phyloP scores from a whole-genome alignment of 2,329 filamentous ascomycete genomes.

The Pseudocercospora vitis region DNA sequence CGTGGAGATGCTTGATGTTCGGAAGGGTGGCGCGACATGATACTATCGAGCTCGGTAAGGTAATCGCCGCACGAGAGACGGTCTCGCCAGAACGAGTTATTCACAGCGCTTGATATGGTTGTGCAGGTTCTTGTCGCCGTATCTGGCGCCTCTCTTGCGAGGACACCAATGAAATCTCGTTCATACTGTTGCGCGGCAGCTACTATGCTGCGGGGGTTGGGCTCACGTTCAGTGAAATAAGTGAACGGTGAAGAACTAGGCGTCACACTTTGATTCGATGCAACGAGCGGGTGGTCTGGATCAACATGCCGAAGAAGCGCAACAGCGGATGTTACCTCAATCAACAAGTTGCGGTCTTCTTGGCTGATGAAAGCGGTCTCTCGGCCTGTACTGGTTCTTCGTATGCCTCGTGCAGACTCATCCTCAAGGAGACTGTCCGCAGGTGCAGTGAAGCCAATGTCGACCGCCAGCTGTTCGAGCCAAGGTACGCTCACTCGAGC shows the following conservation, averaged over 20 bases:
- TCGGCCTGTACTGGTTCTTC: neutral
- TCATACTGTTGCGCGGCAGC: neutral
- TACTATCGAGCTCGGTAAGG: neutral
- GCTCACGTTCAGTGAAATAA: neutral
- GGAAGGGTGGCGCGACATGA: neutral
- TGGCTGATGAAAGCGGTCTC: neutral
- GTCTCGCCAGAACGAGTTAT: neutral
- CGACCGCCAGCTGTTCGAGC: slow-evolving; percentile 27
- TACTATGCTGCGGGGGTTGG: neutral
- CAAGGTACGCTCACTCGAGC: slow-evolving; percentile 31
- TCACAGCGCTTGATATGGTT: neutral
- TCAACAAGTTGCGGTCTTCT: neutral
- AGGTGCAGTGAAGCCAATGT: slow-evolving; percentile 23
- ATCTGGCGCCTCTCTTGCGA: neutral
- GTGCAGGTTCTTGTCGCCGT: neutral
- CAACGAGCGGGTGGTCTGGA: neutral
- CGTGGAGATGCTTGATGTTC: neutral
- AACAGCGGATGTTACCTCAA: neutral
- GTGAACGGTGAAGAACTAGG: neutral
- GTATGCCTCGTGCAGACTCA: neutral
- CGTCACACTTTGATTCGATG: neutral
- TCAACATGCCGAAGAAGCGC: neutral
- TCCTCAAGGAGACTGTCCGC: slow-evolving; percentile 1
- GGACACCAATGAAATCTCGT: neutral
- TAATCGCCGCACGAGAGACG: neutral